Base-by-base conservation (phyloP, 2,329 filamentous ascomycete species). In the Verticillium alfalfae region DNA sequence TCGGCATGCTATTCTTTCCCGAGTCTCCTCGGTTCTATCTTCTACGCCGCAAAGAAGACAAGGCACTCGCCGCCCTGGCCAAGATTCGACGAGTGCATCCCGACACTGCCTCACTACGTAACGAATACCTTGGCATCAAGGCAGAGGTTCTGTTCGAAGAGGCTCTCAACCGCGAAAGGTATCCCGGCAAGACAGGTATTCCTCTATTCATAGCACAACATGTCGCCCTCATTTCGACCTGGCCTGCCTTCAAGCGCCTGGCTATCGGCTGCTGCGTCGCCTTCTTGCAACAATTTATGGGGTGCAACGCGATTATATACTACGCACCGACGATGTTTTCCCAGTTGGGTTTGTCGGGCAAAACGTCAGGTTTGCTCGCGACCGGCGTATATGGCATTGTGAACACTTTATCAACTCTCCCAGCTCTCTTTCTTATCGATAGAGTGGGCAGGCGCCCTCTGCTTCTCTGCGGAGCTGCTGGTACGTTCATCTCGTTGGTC, bases 351-450 rank as follows among this genome's bases (percentile, higher is more conserved):
- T 70, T 81, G 0, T 69, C 71, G 0, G 70, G 70, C 2, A 79
- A 80, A 57, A 73, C 81, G 64, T 71, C 80, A 63, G 56, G 67
- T 0, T 75, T 87, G 0, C 72, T 86, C 13, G 84, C 84, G 1
- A 86, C 84, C 1, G 84, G 84, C 7, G 83, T 87, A 0, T 81
- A 82, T 22, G 84, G 84, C 16, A 81, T 86, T 36, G 78, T 83
- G 6, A 84, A 84, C 74, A 80, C 78, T 54, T 68, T 86, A 22
- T 71, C 70, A 15, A 78, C 76, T 0, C 60, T 79, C 0, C 76
- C 77, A 0, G 75, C 76, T 0, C 66, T 71, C 1, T 65, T 78
- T 52, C 63, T 72, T 45, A 79, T 83, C 71, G 81, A 83, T 63
- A 71, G 71, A 4, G 69, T 81, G 41, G 80, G 81, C 12, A 76